Percentiles rank a stretch among this genome's conserved stretches.
Conservation (phyloP, 116 monocot genomes). For the Dioscorea cayenensis region DNA sequence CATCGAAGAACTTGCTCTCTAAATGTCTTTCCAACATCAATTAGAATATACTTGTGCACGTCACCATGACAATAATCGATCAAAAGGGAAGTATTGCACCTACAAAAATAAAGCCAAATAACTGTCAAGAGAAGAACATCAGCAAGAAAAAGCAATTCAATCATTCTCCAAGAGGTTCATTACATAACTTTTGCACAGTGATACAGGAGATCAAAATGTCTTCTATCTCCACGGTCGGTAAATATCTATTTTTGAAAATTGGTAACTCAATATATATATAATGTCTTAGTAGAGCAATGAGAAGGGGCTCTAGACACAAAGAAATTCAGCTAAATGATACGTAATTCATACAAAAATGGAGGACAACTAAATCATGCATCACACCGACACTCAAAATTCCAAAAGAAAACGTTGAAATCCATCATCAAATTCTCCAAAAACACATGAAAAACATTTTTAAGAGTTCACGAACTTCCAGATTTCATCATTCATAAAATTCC, state of each 20-base stretch:
- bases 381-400: too few species aligned
- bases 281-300: neutral
- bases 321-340: neutral
- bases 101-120: slow-evolving; percentile 14
- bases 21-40: slow-evolving; percentile 96
- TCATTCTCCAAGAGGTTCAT: neutral
- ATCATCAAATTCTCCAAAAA: too few species aligned
- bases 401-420: too few species aligned
- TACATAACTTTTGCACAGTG: neutral
- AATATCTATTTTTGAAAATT: neutral
- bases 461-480: too few species aligned
- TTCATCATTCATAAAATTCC: too few species aligned
- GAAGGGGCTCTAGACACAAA: neutral
- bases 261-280: too few species aligned
- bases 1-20: slow-evolving; percentile 95
- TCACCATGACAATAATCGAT: slow-evolving; percentile 66
- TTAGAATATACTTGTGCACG: slow-evolving; percentile 66
- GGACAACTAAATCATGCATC: too few species aligned
- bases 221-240: neutral
- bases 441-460: too few species aligned
- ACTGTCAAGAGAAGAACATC: neutral
- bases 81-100: slow-evolving; percentile 92
- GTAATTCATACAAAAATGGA: too few species aligned
- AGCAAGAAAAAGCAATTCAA: neutral
- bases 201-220: neutral